These are phyloP conservation scores for Cornus controversa DNA, from an alignment of 148 eudicot genomes.

Conservation along the genomic window DNA sequence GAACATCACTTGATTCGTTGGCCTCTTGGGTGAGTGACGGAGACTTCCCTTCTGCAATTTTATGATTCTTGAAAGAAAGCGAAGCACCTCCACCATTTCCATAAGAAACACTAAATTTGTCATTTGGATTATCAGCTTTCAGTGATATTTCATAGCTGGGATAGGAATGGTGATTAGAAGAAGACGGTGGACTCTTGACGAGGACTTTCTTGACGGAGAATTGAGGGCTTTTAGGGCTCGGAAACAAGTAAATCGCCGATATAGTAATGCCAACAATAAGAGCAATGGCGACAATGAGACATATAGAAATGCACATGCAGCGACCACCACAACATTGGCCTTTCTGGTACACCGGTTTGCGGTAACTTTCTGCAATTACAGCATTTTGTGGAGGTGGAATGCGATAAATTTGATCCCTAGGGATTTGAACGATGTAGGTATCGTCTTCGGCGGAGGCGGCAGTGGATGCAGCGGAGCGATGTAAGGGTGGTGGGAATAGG, in stretches of 20 bases:
- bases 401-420: conserved; percentile 43
- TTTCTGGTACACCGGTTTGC: conserved; percentile 10
- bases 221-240: conserved; percentile 42
- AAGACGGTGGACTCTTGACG: conserved; percentile 13
- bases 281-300: conserved; percentile 18
- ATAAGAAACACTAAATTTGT: conserved; percentile 29
- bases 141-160: conserved; percentile 28
- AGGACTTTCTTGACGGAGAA: conserved; percentile 34
- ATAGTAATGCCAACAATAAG: conserved; percentile 14
- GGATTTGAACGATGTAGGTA: conserved; percentile 40
- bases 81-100: conserved; percentile 35
- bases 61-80: conserved; percentile 26
- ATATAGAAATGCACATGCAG: conserved; percentile 13
- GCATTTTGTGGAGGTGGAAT: conserved; percentile 56
- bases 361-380: conserved; percentile 31
- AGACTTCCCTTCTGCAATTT: conserved; percentile 41
- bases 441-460: background rate
- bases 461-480: too few species aligned
- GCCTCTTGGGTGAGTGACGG: conserved; percentile 26
- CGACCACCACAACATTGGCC: conserved; percentile 2
- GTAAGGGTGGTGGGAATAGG: background rate
- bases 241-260: conserved; percentile 16
- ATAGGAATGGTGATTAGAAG: conserved; percentile 10
- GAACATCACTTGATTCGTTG: conserved; percentile 15
- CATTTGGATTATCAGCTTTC: conserved; percentile 40